Percentiles rank a stretch among this genome's conserved stretches.
Conservation (phyloP, 371 early-diverging fungal genomes). For the Phascolomyces articulosus region DNA sequence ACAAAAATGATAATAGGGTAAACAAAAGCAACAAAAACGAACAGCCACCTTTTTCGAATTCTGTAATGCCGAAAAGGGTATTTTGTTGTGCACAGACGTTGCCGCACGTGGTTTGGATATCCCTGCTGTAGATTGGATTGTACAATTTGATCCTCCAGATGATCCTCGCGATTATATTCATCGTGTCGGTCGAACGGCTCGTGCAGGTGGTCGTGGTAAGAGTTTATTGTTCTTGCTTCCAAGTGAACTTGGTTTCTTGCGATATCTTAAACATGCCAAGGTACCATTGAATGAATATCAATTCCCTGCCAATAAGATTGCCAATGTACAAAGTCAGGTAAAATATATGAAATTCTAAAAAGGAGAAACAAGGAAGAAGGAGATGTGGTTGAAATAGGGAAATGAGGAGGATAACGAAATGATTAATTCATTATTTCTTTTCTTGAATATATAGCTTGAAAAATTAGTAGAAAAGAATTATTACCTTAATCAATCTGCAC, state of each 20-base stretch:
- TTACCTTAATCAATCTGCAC: conserved; percentile 98
- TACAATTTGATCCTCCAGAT: conserved; percentile 97
- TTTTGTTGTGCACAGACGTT: conserved; percentile 97
- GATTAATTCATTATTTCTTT: too few relatives aligned
- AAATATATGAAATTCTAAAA: too few relatives aligned
- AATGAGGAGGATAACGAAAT: too few relatives aligned
- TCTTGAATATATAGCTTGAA: conserved; percentile 95
- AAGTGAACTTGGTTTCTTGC: conserved; percentile 90
- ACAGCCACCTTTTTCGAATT: conserved; percentile 80
- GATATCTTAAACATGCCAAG: conserved; percentile 96
- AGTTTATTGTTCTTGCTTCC: conserved; percentile 87
- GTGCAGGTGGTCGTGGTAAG: conserved; percentile 85
- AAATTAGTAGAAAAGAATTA: conserved; percentile 97
- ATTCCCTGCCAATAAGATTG: conserved; percentile 92
- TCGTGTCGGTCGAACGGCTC: conserved; percentile 98
- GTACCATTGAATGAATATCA: conserved; percentile 98
- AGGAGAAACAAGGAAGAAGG: too few relatives aligned
- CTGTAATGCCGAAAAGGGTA: conserved; percentile 60
- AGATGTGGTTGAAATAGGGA: not conserved
- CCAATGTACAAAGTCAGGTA: conserved; percentile 89
- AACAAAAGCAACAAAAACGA: conserved; percentile 80
- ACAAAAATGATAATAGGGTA: conserved; percentile 60
- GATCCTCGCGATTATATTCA: conserved; percentile 95
- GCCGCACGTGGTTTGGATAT: conserved; percentile 99
- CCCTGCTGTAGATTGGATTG: conserved; percentile 88